A percentile compares a stretch with the other conserved stretches of the same genome.
Conservation (phyloP, 805 yeast species). For the Candida andamanensis region DNA sequence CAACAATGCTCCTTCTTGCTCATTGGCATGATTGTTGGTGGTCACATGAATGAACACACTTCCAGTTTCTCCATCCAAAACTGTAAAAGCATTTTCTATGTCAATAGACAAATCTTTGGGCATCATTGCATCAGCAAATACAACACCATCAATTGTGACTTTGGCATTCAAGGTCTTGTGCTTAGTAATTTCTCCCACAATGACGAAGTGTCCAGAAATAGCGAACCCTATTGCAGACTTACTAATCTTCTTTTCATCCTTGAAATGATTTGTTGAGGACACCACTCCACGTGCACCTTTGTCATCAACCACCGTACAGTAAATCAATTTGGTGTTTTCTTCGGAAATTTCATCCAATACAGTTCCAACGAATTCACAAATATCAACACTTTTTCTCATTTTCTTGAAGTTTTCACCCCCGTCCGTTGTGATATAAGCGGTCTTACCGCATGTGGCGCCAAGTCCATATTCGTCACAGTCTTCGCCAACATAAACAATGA, state of each 20-base stretch:
- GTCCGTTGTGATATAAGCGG: conserved; percentile 60
- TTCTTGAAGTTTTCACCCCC: conserved; percentile 60
- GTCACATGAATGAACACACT: conserved; percentile 83
- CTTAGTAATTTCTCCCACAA: conserved; percentile 53
- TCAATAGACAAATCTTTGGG: conserved; percentile 61
- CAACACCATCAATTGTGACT: conserved; percentile 73
- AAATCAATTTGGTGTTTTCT: conserved; percentile 42
- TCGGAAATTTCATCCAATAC: conserved; percentile 40
- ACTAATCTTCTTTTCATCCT: conserved; percentile 38
- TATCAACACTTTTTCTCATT: conserved; percentile 47
- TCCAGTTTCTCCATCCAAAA: conserved; percentile 65
- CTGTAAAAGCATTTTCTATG: conserved; percentile 54
- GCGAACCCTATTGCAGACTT: conserved; percentile 70
- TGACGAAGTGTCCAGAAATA: conserved; percentile 60
- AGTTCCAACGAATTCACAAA: conserved; percentile 66
- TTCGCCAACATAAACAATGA: conserved; percentile 65
- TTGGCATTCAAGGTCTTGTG: conserved; percentile 53
- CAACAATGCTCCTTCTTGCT: conserved; percentile 72
- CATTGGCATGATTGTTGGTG: conserved; percentile 43
- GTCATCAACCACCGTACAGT: conserved; percentile 52
- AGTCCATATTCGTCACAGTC: conserved; percentile 39
- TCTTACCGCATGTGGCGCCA: conserved; percentile 45
- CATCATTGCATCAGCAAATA: conserved; percentile 73
- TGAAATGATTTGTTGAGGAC: conserved; percentile 53
- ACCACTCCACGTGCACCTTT: conserved; percentile 26